Base-by-base conservation (phyloP, 73 alveolate genomes). In the Stentor roeselii region DNA sequence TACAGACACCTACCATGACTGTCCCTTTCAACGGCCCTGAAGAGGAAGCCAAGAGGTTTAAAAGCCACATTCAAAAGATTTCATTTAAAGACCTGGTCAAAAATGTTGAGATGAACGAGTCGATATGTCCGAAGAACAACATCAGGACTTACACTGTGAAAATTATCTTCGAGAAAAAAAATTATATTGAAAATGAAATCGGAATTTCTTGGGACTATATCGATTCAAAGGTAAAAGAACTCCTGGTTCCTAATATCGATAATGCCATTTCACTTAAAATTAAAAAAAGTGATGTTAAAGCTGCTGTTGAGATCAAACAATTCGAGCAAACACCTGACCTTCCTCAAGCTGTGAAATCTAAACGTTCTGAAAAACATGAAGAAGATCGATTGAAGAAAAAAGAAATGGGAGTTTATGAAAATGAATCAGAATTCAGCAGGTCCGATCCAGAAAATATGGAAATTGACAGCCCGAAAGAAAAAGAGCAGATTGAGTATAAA, bases 1-100 rank as follows among this genome's bases (percentile, higher is more conserved):
- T 95, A 59, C 93, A 97, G 85, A 97, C 99, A 42, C 99, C 99
- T 27, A 85, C 86, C 32, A 97, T 97, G 99, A 89, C 90, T 15
- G 87, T 97, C 32, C 93, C 97, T 58, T 84, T 97, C 75, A 67
- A 78, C 60, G 78, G 82, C 30, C 74, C 84, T 42, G 86, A 82
- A 67, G 93, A 85, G 42, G 93, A 91, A 87, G 96, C 95, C 42
- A 93, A 96, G 82, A 91, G 84, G 90, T 88, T 91, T 74, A 96
- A 97, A 37, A 94, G 95, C 82, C 89, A 92, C 76, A 92, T 95
- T 88, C 90, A 92, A 83, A 95, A 93, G 82, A 75, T 95, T 60
- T 90, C 85, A 75, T 86, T 97, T 59, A 75, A 88, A 39, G 99
- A 97, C 76, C 92, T 97, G 11, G 91, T 95, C 35, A 94, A 95